These are phyloP conservation scores for Basidiobolus meristosporus DNA, from an alignment of 371 early-diverging fungal genomes.

Conservation along the genomic window DNA sequence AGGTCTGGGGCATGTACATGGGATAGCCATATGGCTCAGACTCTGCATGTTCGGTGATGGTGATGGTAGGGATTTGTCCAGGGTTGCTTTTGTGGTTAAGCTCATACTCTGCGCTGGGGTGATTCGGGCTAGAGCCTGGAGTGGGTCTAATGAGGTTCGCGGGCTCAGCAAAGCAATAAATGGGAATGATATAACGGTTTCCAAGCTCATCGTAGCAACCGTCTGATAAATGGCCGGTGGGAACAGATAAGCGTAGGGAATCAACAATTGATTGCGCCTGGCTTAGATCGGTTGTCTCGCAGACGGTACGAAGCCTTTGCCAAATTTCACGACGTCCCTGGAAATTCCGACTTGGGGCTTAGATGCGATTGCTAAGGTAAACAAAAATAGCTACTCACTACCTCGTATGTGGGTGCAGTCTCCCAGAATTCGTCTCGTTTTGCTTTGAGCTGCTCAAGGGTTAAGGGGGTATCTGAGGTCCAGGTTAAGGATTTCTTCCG, in stretches of 20 bases:
- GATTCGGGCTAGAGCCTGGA: no score
- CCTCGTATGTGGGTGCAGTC: conserved; percentile 44
- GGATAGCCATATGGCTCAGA: no score
- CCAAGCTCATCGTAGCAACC: conserved; percentile 59
- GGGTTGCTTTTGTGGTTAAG: no score
- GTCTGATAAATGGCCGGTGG: conserved; percentile 39
- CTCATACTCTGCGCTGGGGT: no score
- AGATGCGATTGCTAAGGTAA: not conserved
- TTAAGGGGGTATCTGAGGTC: conserved; percentile 21
- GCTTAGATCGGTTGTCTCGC: conserved; percentile 16
- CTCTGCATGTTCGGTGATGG: no score
- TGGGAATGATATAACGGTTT: conserved; percentile 36
- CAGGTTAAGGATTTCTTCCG: no score
- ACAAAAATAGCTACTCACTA: conserved; percentile 3
- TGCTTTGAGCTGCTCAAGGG: conserved; percentile 15
- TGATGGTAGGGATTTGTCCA: no score
- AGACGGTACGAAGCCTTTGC: conserved; percentile 38
- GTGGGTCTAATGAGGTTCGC: conserved; percentile 17
- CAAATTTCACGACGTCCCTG: conserved; percentile 48
- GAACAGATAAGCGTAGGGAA: conserved; percentile 36
- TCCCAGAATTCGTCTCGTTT: conserved; percentile 54
- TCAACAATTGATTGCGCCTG: conserved; percentile 40
- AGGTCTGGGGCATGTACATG: no score
- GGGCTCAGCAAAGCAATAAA: conserved; percentile 39
- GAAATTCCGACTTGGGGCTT: not conserved